These are phyloP conservation scores for Pseudogymnoascus sp. DNA, from an alignment of 2,329 filamentous ascomycete species.

Conservation along the genomic window DNA sequence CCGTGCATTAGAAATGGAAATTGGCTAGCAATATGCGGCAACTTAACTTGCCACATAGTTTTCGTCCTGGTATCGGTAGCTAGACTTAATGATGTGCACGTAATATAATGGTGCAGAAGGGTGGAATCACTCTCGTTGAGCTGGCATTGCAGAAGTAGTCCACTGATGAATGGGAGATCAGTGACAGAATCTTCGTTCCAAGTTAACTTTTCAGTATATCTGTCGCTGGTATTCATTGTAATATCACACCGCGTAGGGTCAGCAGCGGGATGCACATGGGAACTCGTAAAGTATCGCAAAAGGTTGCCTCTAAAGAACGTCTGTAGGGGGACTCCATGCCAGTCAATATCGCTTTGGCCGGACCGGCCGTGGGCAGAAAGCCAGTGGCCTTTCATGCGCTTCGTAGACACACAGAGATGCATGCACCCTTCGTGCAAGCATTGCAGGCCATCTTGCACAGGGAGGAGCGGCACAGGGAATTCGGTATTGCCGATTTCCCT, in stretches of 20 bases:
- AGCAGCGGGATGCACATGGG: neutral
- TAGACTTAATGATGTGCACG: slow-evolving; percentile 20
- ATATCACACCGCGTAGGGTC: neutral
- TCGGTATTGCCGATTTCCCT: slow-evolving; percentile 17
- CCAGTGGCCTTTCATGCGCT: slow-evolving; percentile 31
- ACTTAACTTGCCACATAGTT: slow-evolving; percentile 28
- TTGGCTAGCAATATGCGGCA: slow-evolving; percentile 29
- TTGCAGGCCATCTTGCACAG: slow-evolving; percentile 22
- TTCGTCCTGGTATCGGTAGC: slow-evolving; percentile 14
- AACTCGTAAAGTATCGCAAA: slow-evolving; percentile 24
- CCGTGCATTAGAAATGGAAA: slow-evolving; percentile 34
- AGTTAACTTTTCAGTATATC: neutral
- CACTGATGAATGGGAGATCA: neutral
- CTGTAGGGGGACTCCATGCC: slow-evolving; percentile 22
- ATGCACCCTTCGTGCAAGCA: slow-evolving; percentile 22
- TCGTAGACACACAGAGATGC: slow-evolving; percentile 27
- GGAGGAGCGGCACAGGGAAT: slow-evolving; percentile 26
- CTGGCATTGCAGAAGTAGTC: neutral
- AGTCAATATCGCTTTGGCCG: slow-evolving; percentile 17
- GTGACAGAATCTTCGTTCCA: neutral
- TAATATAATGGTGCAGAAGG: slow-evolving; percentile 22
- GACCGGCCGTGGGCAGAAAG: slow-evolving; percentile 19
- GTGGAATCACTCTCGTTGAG: slow-evolving; percentile 14
- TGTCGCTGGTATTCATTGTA: neutral
- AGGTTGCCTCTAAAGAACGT: slow-evolving; percentile 27